Base-by-base conservation (phyloP, 495 filamentous ascomycete genomes). In the Pyronema omphalodes region DNA sequence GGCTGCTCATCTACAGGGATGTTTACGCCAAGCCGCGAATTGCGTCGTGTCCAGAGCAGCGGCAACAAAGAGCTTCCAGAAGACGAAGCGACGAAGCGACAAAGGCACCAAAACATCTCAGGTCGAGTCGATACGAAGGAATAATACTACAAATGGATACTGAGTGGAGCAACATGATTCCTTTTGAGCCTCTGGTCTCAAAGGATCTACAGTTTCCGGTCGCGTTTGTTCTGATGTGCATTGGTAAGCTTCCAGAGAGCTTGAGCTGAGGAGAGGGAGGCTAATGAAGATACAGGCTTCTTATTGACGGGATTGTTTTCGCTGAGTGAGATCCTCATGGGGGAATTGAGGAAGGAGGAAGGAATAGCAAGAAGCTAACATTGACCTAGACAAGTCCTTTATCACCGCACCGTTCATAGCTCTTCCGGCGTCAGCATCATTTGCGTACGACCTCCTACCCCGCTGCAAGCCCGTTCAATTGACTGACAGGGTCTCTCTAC, bases 171-270 rank as follows among this genome's bases (percentile, higher is more conserved):
- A 56, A 40, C 40, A 48, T 57, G 40, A 80, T 76, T 69, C 86
- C 89, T 52, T 96, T 87, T 71, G 64, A 78, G 53, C 88, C 93
- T 41, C 68, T 80, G 35, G 72, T 96, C 53, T 74, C 78, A 57
- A 98, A 96, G 71, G 78, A 78, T 61, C 77, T 68, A 66, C 91
- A 98, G 60, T 88, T 94, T 73, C 64, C 77, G 45, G 74, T 94
- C 47, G 93, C 80, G 66, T 89, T 89, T 68, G 67, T 72, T 51
- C 76, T 96, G 33, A 73, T 96, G 46, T 60, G 84, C 7, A 60
- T 79, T 56, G 83, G 86, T 71, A 69, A 71, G 47, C 47, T 47
- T 52, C 80, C 45, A 66, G 82, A 80, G 35, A 70, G 84, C 45
- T 94, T 93, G 61, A 83, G 82, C 37, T 71, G 94, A 58, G 91